A percentile compares a stretch with the other conserved stretches of the same genome.
These are phyloP conservation scores for Candida pseudoglaebosa DNA, from an alignment of 805 yeast species.

Conservation along the genomic window DNA sequence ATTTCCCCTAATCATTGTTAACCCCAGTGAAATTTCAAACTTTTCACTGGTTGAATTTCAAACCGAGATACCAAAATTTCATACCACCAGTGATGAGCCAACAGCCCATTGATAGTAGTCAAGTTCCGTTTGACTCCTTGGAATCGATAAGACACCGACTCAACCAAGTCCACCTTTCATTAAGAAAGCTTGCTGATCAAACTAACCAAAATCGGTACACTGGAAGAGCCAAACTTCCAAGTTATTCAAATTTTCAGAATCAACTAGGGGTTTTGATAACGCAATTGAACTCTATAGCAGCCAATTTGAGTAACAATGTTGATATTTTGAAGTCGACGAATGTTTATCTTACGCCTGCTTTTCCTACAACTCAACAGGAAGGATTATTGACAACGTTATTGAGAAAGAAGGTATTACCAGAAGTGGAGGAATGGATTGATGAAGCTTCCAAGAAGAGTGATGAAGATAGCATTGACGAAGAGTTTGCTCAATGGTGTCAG, in stretches of 20 bases:
- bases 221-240: constrained; percentile 34
- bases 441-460: constrained; percentile 20
- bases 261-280: constrained; percentile 82
- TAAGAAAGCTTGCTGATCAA: constrained; percentile 35
- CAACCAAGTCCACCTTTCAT: constrained; percentile 40
- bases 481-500: constrained; percentile 66
- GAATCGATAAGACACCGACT: constrained; percentile 39
- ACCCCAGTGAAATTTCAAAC: not conserved
- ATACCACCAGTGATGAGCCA: not conserved
- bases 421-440: constrained; percentile 81
- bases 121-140: constrained; percentile 33
- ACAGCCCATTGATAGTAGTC: constrained; percentile 6
- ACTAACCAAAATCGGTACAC: constrained; percentile 34
- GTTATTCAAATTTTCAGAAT: constrained; percentile 67
- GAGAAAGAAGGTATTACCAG: constrained; percentile 86
- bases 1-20: constrained; percentile 23
- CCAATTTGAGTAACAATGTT: constrained; percentile 59
- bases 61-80: constrained; percentile 18
- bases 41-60: constrained; percentile 10
- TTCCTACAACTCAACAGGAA: constrained; percentile 83
- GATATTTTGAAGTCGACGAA: constrained; percentile 62
- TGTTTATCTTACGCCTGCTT: constrained; percentile 77
- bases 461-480: constrained; percentile 37
- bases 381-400: constrained; percentile 78
- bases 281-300: constrained; percentile 75